Evolutionary conservation across 495 filamentous ascomycete species (phyloP), one percentile per base, ranked within the genome.

Genomic region (Hypomontagnella monticulosa): DNA sequence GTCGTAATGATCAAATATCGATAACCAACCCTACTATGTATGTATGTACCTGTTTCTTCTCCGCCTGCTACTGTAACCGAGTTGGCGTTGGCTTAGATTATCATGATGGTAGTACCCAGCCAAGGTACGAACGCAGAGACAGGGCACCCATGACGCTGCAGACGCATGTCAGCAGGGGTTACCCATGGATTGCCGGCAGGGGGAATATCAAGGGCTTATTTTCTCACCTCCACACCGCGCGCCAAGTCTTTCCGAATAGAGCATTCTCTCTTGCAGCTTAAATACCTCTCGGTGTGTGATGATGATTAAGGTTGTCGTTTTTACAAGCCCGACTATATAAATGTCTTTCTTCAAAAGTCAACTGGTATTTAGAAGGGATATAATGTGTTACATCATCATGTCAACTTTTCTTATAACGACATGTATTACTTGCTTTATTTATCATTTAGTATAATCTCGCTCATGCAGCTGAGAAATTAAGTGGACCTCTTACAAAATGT

Each of bases 151-250:
- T 54, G 41, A 20, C 36, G 27, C 36, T 33, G 23, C 9, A 15
- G 53, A 55, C 49, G 65, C 59, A 62, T 58, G 54, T 50, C 37
- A 53, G 49, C 60, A 63, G 46, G 66, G 66, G 41, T 36, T 7
- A 50, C 15, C 41, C 59, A 49, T 68, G 48, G 54, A 52, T 59
- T 68, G 36, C 59, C 59, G 49, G 58, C 55, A 68, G 43, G 65
- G 59, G 57, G 19, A 18, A 44, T 57, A 43, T 27, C 36, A 59
- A 48, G 61, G 54, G 4, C 42, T 60, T 30, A 37, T 60, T 56
- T 51, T 30, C 33, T 63, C 54, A 43, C 34, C 60, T 60, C 60
- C 55, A 69, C 60, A 53, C 60, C 36, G 54, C 63, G 48, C 62
- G 53, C 44, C 42, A 60, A 50, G 38, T 50, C 36, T 46, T 60